These are phyloP conservation scores for Brassica nigra DNA, from an alignment of 345 rosid genomes.

Conservation along the genomic window DNA sequence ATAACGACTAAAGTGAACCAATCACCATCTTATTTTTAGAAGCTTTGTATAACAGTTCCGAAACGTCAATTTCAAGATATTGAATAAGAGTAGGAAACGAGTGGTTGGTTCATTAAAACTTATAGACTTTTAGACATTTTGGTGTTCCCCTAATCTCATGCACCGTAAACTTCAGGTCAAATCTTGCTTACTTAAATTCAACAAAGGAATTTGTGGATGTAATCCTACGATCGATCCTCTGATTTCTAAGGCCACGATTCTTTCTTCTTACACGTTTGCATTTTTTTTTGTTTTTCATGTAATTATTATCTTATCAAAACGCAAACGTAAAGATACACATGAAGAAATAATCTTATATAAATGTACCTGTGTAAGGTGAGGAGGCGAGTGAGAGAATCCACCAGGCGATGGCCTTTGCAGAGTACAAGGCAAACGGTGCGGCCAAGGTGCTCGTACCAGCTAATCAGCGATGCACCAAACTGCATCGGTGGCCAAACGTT, in stretches of 20 bases:
- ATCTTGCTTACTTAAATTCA: background rate
- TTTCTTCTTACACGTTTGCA: background rate
- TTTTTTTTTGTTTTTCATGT: no score
- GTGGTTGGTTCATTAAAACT: constrained; percentile 36
- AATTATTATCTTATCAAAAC: background rate
- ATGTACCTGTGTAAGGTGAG: constrained; percentile 75
- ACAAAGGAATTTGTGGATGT: background rate
- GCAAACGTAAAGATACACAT: background rate
- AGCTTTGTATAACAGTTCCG: background rate
- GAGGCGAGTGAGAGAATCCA: constrained; percentile 75
- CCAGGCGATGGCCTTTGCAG: constrained; percentile 73
- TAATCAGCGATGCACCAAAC: constrained; percentile 80
- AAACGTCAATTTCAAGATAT: constrained; percentile 3
- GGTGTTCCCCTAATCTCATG: constrained; percentile 19
- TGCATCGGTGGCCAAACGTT: constrained; percentile 80
- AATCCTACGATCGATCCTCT: background rate
- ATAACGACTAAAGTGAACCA: constrained; percentile 13
- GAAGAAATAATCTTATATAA: background rate
- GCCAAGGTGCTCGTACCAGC: constrained; percentile 91
- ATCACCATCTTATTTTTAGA: constrained; percentile 8
- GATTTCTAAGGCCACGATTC: background rate
- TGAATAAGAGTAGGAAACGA: constrained; percentile 9
- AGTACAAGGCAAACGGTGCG: constrained; percentile 76
- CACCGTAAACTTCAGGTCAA: constrained; percentile 4
- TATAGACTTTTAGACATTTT: constrained; percentile 9